Base-by-base conservation (phyloP, 306 rosid genomes). In the Quercus rubra region DNA sequence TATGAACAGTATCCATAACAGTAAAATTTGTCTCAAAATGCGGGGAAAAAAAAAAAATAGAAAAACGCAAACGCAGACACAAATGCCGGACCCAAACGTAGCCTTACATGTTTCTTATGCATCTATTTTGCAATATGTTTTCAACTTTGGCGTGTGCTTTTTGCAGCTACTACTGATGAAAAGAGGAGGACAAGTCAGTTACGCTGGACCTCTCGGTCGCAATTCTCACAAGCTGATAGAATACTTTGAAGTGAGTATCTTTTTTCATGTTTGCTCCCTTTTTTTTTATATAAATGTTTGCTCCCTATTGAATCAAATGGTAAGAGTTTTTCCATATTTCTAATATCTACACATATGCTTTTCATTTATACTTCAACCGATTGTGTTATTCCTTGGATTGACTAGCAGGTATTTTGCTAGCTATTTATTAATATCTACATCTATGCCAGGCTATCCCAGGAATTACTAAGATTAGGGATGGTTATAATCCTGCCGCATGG, bases 401-500 rank as follows among this genome's bases (percentile, higher is more conserved):
- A 66, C 46, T 17, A 66, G 8, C 13, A 66, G 8, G 12, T 17
- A 19, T 66, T 61, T 21, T 20, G 46, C 3, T 35, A 70, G 75
- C 61, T 70, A 10, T 67, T 41, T 19, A 62, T 30, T 49, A 28
- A 66, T 18, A 57, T 57, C 19, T 38, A 41, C 67, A 73, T 15
- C 12, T 77, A 35, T 72, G 71, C 31, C 84, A 93, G 98, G 97
- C 86, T 58, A 63, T 90, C 70, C 85, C 81, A 13, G 98, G 94
- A 54, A 84, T 93, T 85, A 79, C 93, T 0, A 89, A 87, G 74
- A 91, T 93, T 67, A 84, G 81, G 61, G 92, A 88, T 4, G 93
- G 91, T 59, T 86, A 85, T 77, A 93, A 93, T 81, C 98, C 98
- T 9, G 97, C 97, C 5, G 90, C 98, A 3, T 93, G 98, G 98